Evolutionary conservation across 2,329 filamentous ascomycete genomes (phyloP).

Genomic region (Curvularia eragrostidis): DNA sequence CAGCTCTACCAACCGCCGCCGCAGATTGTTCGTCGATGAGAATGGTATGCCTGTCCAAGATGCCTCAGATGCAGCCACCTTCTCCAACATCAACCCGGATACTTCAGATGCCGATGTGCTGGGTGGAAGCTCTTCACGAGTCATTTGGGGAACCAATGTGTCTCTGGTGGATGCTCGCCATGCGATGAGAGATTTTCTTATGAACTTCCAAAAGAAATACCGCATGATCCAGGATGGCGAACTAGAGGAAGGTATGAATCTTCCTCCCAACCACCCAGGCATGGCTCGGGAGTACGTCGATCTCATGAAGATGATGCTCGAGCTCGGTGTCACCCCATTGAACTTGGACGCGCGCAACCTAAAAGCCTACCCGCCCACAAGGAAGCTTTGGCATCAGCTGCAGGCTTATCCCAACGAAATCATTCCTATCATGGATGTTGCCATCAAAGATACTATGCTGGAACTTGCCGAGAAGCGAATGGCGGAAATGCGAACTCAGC

Average conservation of each 20-base stretch:
- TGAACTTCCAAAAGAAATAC: conserved; percentile 92
- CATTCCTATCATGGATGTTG: conserved; percentile 94
- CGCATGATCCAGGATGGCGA: conserved; percentile 90
- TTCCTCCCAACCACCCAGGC: conserved; percentile 70
- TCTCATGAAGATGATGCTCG: conserved; percentile 88
- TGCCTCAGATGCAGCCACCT: conserved; percentile 66
- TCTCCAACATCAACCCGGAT: conserved; percentile 75
- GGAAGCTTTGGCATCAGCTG: conserved; percentile 94
- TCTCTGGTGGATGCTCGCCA: conserved; percentile 89
- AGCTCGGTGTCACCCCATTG: conserved; percentile 80
- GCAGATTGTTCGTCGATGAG: conserved; percentile 69
- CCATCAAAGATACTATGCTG: conserved; percentile 90
- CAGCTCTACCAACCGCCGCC: conserved; percentile 57
- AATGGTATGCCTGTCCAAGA: conserved; percentile 65
- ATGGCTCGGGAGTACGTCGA: conserved; percentile 83
- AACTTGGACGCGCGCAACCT: conserved; percentile 90
- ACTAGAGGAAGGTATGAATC: conserved; percentile 72
- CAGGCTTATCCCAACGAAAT: conserved; percentile 96
- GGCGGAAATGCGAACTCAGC: conserved; percentile 66
- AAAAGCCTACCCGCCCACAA: conserved; percentile 88
- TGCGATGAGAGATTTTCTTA: conserved; percentile 88
- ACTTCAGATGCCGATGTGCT: conserved; percentile 91
- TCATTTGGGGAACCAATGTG: conserved; percentile 98
- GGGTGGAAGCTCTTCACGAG: conserved; percentile 78
- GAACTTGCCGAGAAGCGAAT: conserved; percentile 85